Evolutionary conservation across 1,284 basidiomycete species (phyloP).

Genomic region (Marasmius sp.): DNA sequence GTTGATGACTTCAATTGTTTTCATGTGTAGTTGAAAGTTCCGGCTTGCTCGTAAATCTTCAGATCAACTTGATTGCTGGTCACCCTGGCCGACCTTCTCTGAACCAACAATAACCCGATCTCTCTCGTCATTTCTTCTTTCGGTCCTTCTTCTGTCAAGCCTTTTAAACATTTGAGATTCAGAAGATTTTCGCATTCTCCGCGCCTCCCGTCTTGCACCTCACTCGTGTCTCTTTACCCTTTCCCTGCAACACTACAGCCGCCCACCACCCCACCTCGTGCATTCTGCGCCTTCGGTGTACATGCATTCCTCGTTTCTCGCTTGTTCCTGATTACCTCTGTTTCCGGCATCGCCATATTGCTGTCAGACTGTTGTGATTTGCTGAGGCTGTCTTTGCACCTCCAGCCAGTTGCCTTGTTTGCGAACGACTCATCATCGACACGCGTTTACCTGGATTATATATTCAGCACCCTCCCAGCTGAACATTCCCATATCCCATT

Average conservation of each 20-base stretch:
- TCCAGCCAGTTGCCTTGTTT: conserved; percentile 17
- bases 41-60: not conserved
- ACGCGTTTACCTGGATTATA: conserved; percentile 47
- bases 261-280: conserved; percentile 44
- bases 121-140: not conserved
- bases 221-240: conserved; percentile 24
- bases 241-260: conserved; percentile 36
- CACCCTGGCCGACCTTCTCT: not conserved
- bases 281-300: conserved; percentile 34
- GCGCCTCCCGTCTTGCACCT: conserved; percentile 17
- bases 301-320: conserved; percentile 49
- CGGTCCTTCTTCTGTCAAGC: not conserved
- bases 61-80: not conserved
- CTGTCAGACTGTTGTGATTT: conserved; percentile 18
- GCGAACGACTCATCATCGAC: conserved; percentile 19
- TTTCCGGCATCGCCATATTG: conserved; percentile 31
- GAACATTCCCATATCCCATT: not conserved
- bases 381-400: conserved; percentile 15
- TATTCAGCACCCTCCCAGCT: conserved; percentile 35
- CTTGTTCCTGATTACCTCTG: conserved; percentile 39
- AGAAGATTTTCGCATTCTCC: conserved; percentile 1
- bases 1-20: conserved; percentile 3
- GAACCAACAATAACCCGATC: not conserved
- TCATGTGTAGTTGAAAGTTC: conserved; percentile 1
- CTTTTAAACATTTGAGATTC: conserved; percentile 14